Evolutionary conservation across 2,329 filamentous ascomycete genomes (phyloP), one percentile per base, ranked within the genome.

Genomic region (Hirsutella minnesotensis): DNA sequence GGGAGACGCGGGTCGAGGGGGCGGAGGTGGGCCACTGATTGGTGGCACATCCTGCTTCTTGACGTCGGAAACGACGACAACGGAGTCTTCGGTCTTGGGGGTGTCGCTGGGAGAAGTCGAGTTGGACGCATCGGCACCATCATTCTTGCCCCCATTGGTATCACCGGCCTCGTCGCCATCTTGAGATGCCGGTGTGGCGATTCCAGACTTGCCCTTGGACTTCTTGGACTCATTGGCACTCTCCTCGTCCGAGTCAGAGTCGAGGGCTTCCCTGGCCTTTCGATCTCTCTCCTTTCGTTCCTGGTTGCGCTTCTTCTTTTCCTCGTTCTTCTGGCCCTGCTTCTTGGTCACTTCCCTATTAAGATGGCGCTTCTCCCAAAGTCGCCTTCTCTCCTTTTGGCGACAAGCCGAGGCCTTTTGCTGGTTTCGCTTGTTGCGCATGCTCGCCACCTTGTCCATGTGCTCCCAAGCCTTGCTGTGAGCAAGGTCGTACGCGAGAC

Each of bases 401-500:
- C 67, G 64, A 41, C 62, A 66, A n/a, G 58, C 55, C 38, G 67
- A 71, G 0, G 69, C 69, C 58, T 73, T 71, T 39, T 69, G 59
- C 39, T 70, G 64, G 44, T 71, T 65, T 44, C 66, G 63, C 51
- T 70, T 66, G 53, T 73, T 68, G 20, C 69, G 59, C 20, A 73
- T 65, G 47, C 70, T 67, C 19, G 64, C 59, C 2, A 73, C 67
- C 48, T 70, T 68, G 42, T 73, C 64, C 49, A 74, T 53, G 27
- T 75, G 69, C 1, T 64, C 60, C 39, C 68, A 65, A 2, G 72
- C 75, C 56, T 79, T 79, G 59, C 66, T 70, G 51, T 80, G 76
- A 0, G 76, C 76, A 5, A 79, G 52, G 50, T 80, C 75, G 46
- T 80, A 79, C 0, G 75, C 70, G 33, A 69, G 66, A 2, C 75